Percentiles rank a stretch among this genome's conserved stretches.
Conservation (phyloP, 345 rosid genomes). For the Lepidium sativum region DNA sequence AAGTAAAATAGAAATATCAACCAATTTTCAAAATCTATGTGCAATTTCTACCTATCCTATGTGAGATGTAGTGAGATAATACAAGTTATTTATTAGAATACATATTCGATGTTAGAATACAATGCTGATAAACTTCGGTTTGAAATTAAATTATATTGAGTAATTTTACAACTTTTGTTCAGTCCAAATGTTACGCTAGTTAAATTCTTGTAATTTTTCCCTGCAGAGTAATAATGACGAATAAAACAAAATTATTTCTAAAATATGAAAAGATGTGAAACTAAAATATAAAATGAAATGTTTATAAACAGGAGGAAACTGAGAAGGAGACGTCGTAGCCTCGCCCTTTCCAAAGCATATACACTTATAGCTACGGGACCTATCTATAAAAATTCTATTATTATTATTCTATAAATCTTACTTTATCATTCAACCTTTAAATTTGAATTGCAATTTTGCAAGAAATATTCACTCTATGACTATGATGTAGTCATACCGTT, state of each 20-base stretch:
- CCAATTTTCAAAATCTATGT: too few species aligned
- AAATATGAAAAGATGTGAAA: constrained; percentile 6
- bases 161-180: constrained; percentile 1
- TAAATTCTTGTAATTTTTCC: neutral
- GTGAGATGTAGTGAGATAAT: too few species aligned
- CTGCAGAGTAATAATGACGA: constrained; percentile 16
- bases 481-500: neutral
- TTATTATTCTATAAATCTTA: neutral
- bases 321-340: constrained; percentile 22
- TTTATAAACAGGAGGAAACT: constrained; percentile 1
- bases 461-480: neutral
- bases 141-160: neutral
- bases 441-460: constrained; percentile 7
- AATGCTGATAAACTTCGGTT: too few species aligned
- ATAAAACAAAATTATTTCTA: constrained; percentile 13
- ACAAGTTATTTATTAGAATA: too few species aligned
- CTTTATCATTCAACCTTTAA: neutral
- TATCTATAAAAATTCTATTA: constrained; percentile 7
- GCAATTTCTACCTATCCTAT: too few species aligned
- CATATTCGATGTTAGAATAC: too few species aligned
- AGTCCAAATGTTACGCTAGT: constrained; percentile 19
- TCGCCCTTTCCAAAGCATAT: constrained; percentile 27
- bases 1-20: too few species aligned
- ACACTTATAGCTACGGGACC: constrained; percentile 26
- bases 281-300: neutral